phyloP scores from a whole-genome alignment of 257 asterid species.

The Ocimum tenuiflorum region DNA sequence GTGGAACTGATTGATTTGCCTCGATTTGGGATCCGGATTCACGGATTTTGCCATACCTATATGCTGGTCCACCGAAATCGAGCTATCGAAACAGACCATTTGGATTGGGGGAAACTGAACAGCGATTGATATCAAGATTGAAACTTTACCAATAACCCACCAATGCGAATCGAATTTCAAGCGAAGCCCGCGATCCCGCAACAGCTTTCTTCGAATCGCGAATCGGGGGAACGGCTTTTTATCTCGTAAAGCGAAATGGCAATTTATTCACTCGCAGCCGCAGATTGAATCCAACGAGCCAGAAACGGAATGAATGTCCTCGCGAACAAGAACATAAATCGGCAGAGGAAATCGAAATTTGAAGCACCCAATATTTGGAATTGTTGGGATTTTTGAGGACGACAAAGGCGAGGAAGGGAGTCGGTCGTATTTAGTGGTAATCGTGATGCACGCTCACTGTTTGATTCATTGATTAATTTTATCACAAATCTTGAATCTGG shows the following conservation, averaged over 20 bases:
- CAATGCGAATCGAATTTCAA: conserved; percentile 20
- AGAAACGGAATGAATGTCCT: background rate
- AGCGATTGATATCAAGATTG: conserved; percentile 25
- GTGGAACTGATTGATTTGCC: conserved; percentile 51
- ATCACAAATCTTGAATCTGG: conserved; percentile 22
- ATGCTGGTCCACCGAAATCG: conserved; percentile 55
- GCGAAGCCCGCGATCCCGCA: conserved; percentile 19
- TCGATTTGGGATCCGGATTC: conserved; percentile 41
- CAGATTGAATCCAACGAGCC: background rate
- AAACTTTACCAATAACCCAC: conserved; percentile 31
- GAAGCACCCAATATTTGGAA: conserved; percentile 7
- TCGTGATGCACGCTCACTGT: conserved; percentile 7
- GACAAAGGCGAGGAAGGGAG: conserved; percentile 21
- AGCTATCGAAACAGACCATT: conserved; percentile 71
- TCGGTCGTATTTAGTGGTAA: conserved; percentile 22
- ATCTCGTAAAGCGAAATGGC: conserved; percentile 6
- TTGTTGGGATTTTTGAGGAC: conserved; percentile 27
- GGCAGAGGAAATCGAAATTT: background rate
- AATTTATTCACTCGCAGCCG: background rate
- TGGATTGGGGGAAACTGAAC: conserved; percentile 38
- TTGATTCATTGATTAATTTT: conserved; percentile 2
- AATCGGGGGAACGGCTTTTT: conserved; percentile 15
- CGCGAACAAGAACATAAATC: conserved; percentile 11
- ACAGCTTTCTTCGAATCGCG: conserved; percentile 19
- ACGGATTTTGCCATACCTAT: conserved; percentile 60